Conservation (phyloP, 2,329 filamentous ascomycete species). For the Alternaria postmessia region DNA sequence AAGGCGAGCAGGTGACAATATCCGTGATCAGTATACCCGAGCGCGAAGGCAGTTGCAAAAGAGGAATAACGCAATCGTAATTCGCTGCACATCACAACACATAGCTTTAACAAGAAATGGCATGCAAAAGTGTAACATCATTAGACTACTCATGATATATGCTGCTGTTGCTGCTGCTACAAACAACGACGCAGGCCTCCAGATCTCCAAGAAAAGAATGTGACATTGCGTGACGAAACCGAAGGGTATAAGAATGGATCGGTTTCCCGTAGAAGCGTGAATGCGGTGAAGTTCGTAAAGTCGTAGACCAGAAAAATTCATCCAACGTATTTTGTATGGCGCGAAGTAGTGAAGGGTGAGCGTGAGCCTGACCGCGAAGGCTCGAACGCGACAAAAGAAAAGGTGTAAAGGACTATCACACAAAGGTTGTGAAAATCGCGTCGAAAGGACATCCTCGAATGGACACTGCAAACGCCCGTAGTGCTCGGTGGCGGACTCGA, state of each 20-base stretch:
- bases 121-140: not conserved
- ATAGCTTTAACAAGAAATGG: not conserved
- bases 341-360: not conserved
- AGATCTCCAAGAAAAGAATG: not conserved
- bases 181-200: not conserved
- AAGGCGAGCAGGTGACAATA: not conserved
- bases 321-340: slow-evolving; percentile 10
- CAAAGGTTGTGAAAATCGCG: not conserved
- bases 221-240: not conserved
- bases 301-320: slow-evolving; percentile 3
- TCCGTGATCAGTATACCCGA: not conserved
- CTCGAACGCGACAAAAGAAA: not conserved
- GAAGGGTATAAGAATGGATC: slow-evolving; percentile 14
- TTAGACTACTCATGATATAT: slow-evolving; percentile 1
- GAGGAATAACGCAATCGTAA: too few relatives aligned
- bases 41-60: not conserved
- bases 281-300: slow-evolving; percentile 4
- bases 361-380: not conserved
- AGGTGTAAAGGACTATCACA: not conserved
- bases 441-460: not conserved
- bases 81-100: not conserved
- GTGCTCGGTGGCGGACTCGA: not conserved
- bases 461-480: not conserved
- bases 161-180: not conserved
- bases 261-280: not conserved